These are phyloP conservation scores for Rhynchospora breviuscula DNA, from an alignment of 176 grass and related monocot genomes.

Conservation along the genomic window DNA sequence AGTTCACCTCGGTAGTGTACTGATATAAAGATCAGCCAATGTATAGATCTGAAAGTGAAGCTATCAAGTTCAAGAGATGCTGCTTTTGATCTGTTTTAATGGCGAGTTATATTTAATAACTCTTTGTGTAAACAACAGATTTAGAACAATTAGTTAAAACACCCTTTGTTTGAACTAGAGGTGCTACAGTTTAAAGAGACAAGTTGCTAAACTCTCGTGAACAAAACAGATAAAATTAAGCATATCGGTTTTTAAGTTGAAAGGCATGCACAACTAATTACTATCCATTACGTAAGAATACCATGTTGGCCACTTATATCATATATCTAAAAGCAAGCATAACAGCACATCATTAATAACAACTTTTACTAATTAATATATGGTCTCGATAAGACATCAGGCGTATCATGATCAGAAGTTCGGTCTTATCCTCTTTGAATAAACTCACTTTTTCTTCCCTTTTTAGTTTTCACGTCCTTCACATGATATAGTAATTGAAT, in stretches of 20 bases:
- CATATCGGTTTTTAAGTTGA: neutral
- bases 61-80: neutral
- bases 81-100: neutral
- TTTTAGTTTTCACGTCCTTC: neutral
- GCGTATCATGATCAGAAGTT: constrained; percentile 17
- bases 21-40: neutral
- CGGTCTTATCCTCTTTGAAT: constrained; percentile 19
- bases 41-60: constrained; percentile 16
- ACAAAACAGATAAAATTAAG: constrained; percentile 9
- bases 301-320: neutral
- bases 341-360: neutral
- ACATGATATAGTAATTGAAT: neutral
- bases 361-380: constrained; percentile 1
- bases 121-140: neutral
- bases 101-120: neutral
- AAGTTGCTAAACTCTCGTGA: neutral
- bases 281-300: neutral
- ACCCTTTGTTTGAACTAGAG: too few species aligned
- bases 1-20: neutral
- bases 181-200: neutral
- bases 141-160: too few species aligned
- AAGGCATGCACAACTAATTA: neutral
- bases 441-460: neutral
- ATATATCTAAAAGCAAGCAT: too few species aligned
- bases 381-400: neutral